Base-by-base conservation (phyloP, 169 alveolate species). In the Plasmodium relictum region DNA sequence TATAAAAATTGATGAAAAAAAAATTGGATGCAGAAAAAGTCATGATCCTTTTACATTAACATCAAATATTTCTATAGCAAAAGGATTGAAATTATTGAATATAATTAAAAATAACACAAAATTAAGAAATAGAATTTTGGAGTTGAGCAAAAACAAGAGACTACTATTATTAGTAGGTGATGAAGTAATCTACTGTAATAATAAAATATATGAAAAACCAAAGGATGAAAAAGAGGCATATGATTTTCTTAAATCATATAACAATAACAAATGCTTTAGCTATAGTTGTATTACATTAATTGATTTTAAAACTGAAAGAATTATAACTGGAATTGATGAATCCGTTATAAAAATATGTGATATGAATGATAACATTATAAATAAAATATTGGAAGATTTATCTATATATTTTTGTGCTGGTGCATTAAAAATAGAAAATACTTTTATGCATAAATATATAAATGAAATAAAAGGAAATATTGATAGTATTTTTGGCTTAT, bases 401-500 rank as follows among this genome's bases (percentile, higher is more conserved):
- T 45, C 89, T 9, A 78, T 78, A 16, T 78, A 78, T 44, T 78
- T 39, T n/a, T 78, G 89, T 52, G 89, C 89, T 26, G 89, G 89
- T 39, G 89, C 89, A 14, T 78, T 78, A 44, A 78, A 78, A 52
- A 78, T 78, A 63, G 89, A 78, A 78, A 78, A 78, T 14, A 66
- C 16, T 2, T 44, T 31, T 69, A 78, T 78, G 89, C 74, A 50
- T 44, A 78, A 65, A 24, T 24, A 78, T 65, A 63, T 78, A 52
- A 48, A 78, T 45, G 72, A 44, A 7, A 78, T 78, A 12, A 78
- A 78, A 58, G 89, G 89, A 14, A 78, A 78, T 37, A 65, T 78
- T 37, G 89, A 78, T 58, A 78, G 89, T 69, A 78, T 78, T 42
- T 78, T 78, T 69, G 89, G 89, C 2, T 78, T 78, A 58, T 78